Evolutionary conservation across 371 early-diverging fungal species (phyloP), one percentile per base, ranked within the genome.

Genomic region (Rhizopus microsporus): DNA sequence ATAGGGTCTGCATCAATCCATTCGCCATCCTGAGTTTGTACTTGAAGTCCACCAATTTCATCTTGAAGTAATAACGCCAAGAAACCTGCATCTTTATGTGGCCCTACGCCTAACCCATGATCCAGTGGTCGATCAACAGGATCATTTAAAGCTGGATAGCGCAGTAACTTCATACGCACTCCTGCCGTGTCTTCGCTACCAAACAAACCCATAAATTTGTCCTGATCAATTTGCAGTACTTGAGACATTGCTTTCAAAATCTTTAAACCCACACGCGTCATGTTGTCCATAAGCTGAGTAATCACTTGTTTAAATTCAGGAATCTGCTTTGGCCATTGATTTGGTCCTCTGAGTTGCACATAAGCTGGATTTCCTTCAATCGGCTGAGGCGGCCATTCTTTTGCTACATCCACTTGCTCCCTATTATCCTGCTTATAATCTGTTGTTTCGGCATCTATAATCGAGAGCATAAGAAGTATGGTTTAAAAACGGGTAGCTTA

Each of bases 1-100:
- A 86, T 62, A 0, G 88, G 83, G 0, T 66, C 59, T 0, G 83
- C 85, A 17, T 86, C 81, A 30, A 86, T 68, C 87, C 88, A 88
- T 39, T 69, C 47, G 1, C 87, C 83, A 5, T 63, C 51, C n/a
- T 77, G 73, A 42, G 78, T 73, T 53, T 88, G 87, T 5, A 87
- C 88, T 51, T 88, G 86, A 30, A 87, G 65, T 0, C 85, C 84
- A 13, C 78, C 78, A n/a, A 84, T 65, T 17, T 73, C 65, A 47
- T 80, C 88, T 67, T 87, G 88, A 7, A 82, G 69, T 1, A 88
- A 62, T 0, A 88, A 60, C 0, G 87, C 81, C 56, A 88, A 59
- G 43, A 85, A 78, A 0, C 85, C 87, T 6, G 71, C 64, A 39
- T 78, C 78, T 40, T 80, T 79, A 33, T 83, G 84, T 7, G 84